Evolutionary conservation across 2,329 filamentous ascomycete genomes (phyloP), one percentile per base, ranked within the genome.

Genomic region (Penicillium sp.): DNA sequence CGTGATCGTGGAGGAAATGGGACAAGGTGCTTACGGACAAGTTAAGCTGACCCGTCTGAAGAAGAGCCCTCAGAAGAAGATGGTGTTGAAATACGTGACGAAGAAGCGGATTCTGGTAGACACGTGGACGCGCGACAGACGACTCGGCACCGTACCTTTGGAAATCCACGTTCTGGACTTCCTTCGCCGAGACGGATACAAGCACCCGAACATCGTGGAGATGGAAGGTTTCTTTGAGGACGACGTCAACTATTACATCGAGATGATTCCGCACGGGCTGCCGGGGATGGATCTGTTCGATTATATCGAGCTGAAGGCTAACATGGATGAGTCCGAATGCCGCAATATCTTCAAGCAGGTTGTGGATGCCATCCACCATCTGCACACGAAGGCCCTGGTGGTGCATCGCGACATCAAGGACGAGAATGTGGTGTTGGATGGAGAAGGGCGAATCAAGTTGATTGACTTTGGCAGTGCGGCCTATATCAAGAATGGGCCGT

Each of bases 401-500:
- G 93, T 98, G 9, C 93, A 98, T 71, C 86, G 93, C 31, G 93
- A 98, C 65, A 97, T 98, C 79, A 98, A 98, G 70, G 93, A 98
- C 63, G 93, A 98, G 73, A 98, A 98, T 61, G 89, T 98, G 27
- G 88, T 98, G 47, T 77, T 98, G 13, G 93, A 98, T 65, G 92
- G 93, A 31, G 91, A 97, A 67, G 91, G 92, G 24, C 86, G 87
- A 60, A 95, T 98, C 72, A 97, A 96, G 74, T 78, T 98, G 63
- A 97, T 97, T 60, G 93, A 98, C 71, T 98, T 98, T 72, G 93
- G 93, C 52, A 96, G 91, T 66, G 93, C 93, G 51, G 91, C 93
- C 54, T 98, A 98, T 69, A 95, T 97, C 76, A 96, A 95, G 75
- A 96, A 87, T 69, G 93, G 93, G 12, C 93, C 93, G 40, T 98